Percentiles rank a stretch among this genome's conserved stretches.
Evolutionary conservation across 169 alveolate genomes (phyloP).

Genomic region (Theileria equi): DNA sequence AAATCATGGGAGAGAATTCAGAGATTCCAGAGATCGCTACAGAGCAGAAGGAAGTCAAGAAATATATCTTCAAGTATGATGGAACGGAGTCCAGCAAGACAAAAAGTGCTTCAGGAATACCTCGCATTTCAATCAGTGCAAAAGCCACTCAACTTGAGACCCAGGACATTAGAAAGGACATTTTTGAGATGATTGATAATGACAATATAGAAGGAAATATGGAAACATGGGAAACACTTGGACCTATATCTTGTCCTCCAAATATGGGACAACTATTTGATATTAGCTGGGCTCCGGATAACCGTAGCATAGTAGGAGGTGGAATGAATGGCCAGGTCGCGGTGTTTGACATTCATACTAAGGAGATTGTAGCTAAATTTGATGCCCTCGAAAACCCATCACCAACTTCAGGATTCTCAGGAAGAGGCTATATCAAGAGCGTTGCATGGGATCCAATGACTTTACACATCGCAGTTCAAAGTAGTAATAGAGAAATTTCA

Average conservation of each 20-base stretch:
- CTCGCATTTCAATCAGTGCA: slow-evolving; percentile 7
- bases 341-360: slow-evolving; percentile 62
- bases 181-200: slow-evolving; percentile 24
- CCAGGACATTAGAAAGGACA: slow-evolving; percentile 31
- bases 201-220: slow-evolving; percentile 48
- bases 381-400: slow-evolving; percentile 31
- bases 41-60: slow-evolving; percentile 25
- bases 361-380: slow-evolving; percentile 61
- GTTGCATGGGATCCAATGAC: slow-evolving; percentile 72
- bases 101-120: slow-evolving; percentile 3
- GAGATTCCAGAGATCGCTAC: slow-evolving; percentile 2
- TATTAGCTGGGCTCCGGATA: slow-evolving; percentile 70
- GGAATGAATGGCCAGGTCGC: slow-evolving; percentile 66
- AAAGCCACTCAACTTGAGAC: slow-evolving; percentile 41
- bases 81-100: slow-evolving; percentile 34
- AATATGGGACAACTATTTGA: slow-evolving; percentile 64
- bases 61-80: slow-evolving; percentile 58
- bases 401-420: slow-evolving; percentile 1
- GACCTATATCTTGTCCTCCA: slow-evolving; percentile 44
- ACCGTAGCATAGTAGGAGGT: slow-evolving; percentile 65
- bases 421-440: slow-evolving; percentile 59
- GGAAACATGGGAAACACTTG: slow-evolving; percentile 48
- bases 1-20: background rate
- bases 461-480: slow-evolving; percentile 55
- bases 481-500: slow-evolving; percentile 36